phyloP scores from a whole-genome alignment of 2,329 filamentous ascomycete genomes.

The Phyllosticta ampelicida region DNA sequence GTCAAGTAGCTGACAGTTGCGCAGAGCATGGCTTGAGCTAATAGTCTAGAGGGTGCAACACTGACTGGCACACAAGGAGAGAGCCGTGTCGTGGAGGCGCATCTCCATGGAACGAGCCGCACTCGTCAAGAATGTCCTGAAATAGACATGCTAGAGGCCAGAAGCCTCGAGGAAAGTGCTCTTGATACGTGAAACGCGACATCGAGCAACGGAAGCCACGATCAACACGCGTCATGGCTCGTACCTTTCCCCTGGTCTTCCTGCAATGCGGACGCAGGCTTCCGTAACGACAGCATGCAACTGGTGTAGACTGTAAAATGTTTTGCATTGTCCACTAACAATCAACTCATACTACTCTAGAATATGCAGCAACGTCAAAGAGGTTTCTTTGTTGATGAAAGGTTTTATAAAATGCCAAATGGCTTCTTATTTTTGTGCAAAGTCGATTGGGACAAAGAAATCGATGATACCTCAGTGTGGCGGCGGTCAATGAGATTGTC shows the following conservation, averaged over 20 bases:
- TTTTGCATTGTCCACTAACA: background rate
- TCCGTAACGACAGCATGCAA: background rate
- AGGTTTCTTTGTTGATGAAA: background rate
- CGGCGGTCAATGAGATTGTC: background rate
- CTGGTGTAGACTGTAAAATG: background rate
- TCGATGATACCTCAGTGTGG: background rate
- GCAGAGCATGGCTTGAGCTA: conserved; percentile 3
- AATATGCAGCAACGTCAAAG: background rate
- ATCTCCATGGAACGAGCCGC: background rate
- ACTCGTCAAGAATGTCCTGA: background rate
- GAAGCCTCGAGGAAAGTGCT: background rate
- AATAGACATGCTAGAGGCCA: background rate
- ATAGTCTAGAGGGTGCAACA: background rate
- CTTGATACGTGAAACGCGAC: background rate
- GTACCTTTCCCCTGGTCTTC: background rate
- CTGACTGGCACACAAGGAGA: background rate
- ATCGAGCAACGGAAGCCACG: background rate
- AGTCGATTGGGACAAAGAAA: background rate
- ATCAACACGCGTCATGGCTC: background rate
- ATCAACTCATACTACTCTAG: background rate
- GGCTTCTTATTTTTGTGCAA: background rate
- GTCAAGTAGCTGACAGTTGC: background rate
- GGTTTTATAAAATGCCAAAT: background rate
- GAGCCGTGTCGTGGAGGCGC: background rate
- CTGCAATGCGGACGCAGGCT: background rate